A percentile compares a stretch with the other conserved stretches of the same genome.
Evolutionary conservation across 495 filamentous ascomycete genomes (phyloP).

Genomic region (Terfezia claveryi): DNA sequence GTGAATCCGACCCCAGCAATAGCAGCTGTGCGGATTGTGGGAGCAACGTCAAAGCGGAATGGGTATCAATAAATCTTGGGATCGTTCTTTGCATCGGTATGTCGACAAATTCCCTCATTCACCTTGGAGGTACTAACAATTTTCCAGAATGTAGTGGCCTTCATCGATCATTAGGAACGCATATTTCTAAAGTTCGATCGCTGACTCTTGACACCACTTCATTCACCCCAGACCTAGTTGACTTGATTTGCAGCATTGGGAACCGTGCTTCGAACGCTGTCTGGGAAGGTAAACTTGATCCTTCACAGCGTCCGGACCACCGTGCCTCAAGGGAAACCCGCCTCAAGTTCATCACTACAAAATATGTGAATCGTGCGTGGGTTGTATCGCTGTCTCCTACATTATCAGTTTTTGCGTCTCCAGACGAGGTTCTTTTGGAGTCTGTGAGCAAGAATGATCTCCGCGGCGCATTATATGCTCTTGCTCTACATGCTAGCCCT

Average conservation of each 20-base stretch:
- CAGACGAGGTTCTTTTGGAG: slow-evolving; percentile 80
- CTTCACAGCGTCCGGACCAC: slow-evolving; percentile 42
- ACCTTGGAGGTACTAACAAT: neutral
- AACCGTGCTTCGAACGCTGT: slow-evolving; percentile 92
- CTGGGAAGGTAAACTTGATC: slow-evolving; percentile 74
- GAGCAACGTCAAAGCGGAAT: slow-evolving; percentile 78
- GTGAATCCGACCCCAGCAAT: slow-evolving; percentile 82
- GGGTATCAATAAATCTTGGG: slow-evolving; percentile 95
- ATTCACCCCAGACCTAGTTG: slow-evolving; percentile 88
- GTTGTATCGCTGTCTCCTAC: slow-evolving; percentile 58
- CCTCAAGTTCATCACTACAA: slow-evolving; percentile 77
- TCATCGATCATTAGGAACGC: slow-evolving; percentile 85
- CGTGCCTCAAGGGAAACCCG: slow-evolving; percentile 71
- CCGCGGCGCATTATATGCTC: slow-evolving; percentile 69
- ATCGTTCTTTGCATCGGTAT: slow-evolving; percentile 72
- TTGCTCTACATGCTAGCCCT: slow-evolving; percentile 70
- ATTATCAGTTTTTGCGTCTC: slow-evolving; percentile 49
- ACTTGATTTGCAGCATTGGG: slow-evolving; percentile 77
- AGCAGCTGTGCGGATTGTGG: slow-evolving; percentile 90
- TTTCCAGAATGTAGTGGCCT: slow-evolving; percentile 73
- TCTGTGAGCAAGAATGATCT: slow-evolving; percentile 90
- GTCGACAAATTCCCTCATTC: neutral
- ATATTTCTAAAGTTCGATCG: slow-evolving; percentile 92
- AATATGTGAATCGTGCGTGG: slow-evolving; percentile 70
- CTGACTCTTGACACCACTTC: slow-evolving; percentile 86